Base-by-base conservation (phyloP, 106 monocot species). In the Allium sativum region DNA sequence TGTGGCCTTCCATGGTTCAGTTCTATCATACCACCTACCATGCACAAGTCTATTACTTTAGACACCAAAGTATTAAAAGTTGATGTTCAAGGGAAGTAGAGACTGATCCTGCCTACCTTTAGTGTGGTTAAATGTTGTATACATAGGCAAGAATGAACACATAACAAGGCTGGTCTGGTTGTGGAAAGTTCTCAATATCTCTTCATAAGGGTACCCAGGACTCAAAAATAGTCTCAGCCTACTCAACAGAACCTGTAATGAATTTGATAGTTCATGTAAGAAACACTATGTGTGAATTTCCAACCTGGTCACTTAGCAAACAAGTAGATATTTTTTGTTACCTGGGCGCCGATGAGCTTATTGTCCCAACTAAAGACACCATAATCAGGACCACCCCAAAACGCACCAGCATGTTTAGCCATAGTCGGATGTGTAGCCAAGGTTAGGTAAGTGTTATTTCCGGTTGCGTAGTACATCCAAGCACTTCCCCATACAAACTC, bases 401-500 rank as follows among this genome's bases (percentile, higher is more conserved):
- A 93, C 10, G 93, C 93, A 13, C 93, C 93, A 1, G 88, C 88
- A 73, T 88, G 84, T 66, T 82, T 88, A n/a, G 85, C 93, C 11
- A 88, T 54, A 13, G 72, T 75, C 3, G 88, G 88, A 15, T 62
- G 53, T 3, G 84, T 88, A 14, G 71, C 79, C 55, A 93, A 48
- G 53, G 65, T 56, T 7, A 93, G 80, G 75, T 93, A 93, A 14
- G 82, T 69, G 13, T 72, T 45, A 44, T 93, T 93, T 7, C 93
- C 93, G 0, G 93, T 88, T 42, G 93, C 93, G 46, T 73, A 85
- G 16, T 93, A 88, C 75, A 93, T 18, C 93, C 93, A 93, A 11
- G 93, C 88, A n/a, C 84, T 88, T 13, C 82, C 88, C 93, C 88
- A 93, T 4, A 93, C 82, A 73, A 82, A 88, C 71, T 93, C 93